Evolutionary conservation across 345 rosid species (phyloP).

Genomic region (Rhodamnia argentea): DNA sequence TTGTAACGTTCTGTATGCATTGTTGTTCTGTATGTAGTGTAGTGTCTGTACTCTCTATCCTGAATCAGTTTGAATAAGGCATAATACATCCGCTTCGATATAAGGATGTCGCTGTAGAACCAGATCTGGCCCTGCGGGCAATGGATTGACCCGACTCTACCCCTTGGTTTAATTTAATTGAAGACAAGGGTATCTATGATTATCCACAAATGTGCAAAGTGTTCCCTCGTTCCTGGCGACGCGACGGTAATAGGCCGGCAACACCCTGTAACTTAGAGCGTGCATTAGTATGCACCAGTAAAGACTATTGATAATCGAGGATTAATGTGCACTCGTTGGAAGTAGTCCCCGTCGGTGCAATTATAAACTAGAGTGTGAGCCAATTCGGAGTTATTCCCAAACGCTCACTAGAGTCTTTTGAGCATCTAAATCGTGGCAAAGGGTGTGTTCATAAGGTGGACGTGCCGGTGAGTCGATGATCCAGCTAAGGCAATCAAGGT

Average conservation of each 20-base stretch:
- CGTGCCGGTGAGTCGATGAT: background rate
- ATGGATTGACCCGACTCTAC: background rate
- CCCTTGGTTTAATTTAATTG: background rate
- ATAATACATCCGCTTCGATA: background rate
- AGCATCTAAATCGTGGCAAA: background rate
- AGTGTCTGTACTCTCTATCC: background rate
- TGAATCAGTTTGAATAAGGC: background rate
- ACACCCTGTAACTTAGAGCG: background rate
- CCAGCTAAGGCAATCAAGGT: background rate
- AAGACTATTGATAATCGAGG: background rate
- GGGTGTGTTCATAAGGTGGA: background rate
- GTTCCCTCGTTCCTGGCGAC: background rate
- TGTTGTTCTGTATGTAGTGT: background rate
- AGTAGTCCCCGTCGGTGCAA: background rate
- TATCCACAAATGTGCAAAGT: background rate
- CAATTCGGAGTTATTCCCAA: background rate
- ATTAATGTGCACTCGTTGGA: background rate
- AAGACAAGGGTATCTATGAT: background rate
- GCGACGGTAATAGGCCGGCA: background rate
- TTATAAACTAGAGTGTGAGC: background rate
- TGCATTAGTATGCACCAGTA: background rate
- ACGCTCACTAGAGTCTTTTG: background rate
- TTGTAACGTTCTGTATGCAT: background rate
- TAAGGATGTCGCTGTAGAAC: background rate
- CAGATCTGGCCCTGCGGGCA: background rate